A percentile compares a stretch with the other conserved stretches of the same genome.
Conservation (phyloP, 306 rosid genomes). For the Casuarina cunninghamiana region DNA sequence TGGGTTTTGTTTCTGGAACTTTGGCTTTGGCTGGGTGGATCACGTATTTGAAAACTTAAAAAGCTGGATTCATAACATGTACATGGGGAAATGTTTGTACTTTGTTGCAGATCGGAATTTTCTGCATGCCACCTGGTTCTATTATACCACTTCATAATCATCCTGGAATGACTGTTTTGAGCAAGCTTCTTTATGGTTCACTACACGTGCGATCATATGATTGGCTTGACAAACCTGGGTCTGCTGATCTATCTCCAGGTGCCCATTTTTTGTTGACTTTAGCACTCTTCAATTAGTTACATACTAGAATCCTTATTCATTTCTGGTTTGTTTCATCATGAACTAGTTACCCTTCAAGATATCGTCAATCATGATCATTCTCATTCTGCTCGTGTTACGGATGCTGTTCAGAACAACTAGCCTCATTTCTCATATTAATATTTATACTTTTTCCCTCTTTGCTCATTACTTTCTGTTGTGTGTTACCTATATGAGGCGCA, state of each 20-base stretch:
- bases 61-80: slow-evolving; percentile 18
- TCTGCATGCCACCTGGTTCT: slow-evolving; percentile 79
- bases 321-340: not conserved
- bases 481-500: not conserved
- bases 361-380: not conserved
- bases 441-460: not conserved
- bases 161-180: slow-evolving; percentile 90
- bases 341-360: slow-evolving; percentile 3
- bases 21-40: slow-evolving; percentile 7
- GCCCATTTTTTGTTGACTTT: slow-evolving; percentile 7
- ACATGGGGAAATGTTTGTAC: not conserved
- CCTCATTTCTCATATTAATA: not conserved
- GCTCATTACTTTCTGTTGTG: not conserved
- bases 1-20: slow-evolving; percentile 20
- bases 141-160: slow-evolving; percentile 84
- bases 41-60: not conserved
- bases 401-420: not conserved
- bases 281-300: not conserved
- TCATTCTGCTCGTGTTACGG: not conserved
- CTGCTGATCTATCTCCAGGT: slow-evolving; percentile 58
- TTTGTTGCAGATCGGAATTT: slow-evolving; percentile 72
- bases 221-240: slow-evolving; percentile 67
- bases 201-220: slow-evolving; percentile 65
- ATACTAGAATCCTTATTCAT: not conserved
- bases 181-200: slow-evolving; percentile 86